These are phyloP conservation scores for Orbilia ellipsospora DNA, from an alignment of 2,329 filamentous ascomycete species.

Conservation along the genomic window DNA sequence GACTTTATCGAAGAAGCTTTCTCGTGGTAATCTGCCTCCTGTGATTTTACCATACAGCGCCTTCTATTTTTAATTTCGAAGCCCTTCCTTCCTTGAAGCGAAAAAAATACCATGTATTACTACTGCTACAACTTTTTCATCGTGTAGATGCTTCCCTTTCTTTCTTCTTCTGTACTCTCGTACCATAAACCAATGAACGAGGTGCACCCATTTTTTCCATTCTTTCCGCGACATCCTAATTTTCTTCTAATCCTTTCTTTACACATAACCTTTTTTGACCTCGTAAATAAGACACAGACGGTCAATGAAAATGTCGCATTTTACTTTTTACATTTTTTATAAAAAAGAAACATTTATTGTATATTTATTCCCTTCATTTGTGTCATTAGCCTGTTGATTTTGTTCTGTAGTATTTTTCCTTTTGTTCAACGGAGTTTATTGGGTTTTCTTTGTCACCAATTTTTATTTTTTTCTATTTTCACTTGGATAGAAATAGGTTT, in stretches of 20 bases:
- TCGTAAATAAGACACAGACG: neutral
- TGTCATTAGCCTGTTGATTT: slow-evolving; percentile 12
- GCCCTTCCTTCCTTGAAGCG: slow-evolving; percentile 12
- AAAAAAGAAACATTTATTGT: neutral
- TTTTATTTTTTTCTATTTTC: neutral
- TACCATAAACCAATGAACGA: neutral
- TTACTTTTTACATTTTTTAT: neutral
- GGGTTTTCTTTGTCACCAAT: neutral
- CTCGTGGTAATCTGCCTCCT: slow-evolving; percentile 62
- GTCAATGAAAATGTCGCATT: slow-evolving; percentile 7
- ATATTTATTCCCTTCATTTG: slow-evolving; percentile 15
- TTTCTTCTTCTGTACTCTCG: slow-evolving; percentile 9
- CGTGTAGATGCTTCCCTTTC: slow-evolving; percentile 22
- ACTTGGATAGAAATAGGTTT: neutral
- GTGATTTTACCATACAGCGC: neutral
- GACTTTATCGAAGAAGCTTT: slow-evolving; percentile 84
- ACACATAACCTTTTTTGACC: neutral
- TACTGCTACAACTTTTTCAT: slow-evolving; percentile 3
- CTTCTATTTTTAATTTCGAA: neutral
- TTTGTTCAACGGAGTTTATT: neutral
- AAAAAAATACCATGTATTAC: slow-evolving; percentile 37
- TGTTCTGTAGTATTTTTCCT: neutral
- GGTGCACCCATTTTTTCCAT: neutral
- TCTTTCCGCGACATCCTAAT: slow-evolving; percentile 16
- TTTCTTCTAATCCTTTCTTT: slow-evolving; percentile 3